Evolutionary conservation across 129 eudicot genomes (phyloP), one percentile per base, ranked within the genome.

Genomic region (Calendula officinalis): DNA sequence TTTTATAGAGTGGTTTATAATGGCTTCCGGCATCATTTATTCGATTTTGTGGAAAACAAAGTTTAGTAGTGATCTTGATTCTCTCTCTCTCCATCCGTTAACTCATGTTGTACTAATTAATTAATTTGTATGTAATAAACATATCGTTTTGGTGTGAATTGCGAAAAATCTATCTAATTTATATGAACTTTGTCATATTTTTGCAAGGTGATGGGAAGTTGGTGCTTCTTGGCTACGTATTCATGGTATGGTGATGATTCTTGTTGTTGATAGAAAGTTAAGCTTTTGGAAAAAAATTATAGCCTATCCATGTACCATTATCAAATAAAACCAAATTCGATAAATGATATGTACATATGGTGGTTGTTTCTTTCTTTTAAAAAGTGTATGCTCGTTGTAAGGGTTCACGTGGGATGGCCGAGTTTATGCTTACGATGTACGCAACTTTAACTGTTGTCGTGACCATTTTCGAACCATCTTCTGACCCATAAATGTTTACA

Each of bases 211-310:
- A 47, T 47, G 50, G 56, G 46, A 69, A 59, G 8, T 37, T 58
- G 9, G 59, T 70, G 75, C 75, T 70, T 70, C 47, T 68, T 57
- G 67, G 74, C 75, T 36, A 70, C 59, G 75, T 38, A 48, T 70
- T 5, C 75, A 37, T 47, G 13, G 38, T 57, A 58, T 35, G 54
- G 59, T 39, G 52, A 52, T 38, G 35, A 48, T 53, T 54, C 32
- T 54, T 13, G 53, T 54, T 53, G 48, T 56, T 17, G 58, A 68
- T 56, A 17, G 13, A 68, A 56, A 68, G 74, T 45, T 46, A 48
- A 60, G 52, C 51, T 59, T 70, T 47, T 69, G 59, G 14, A 70
- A 47, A 70, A 60, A 49, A 37, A 47, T 51, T 48, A 67, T 59
- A 46, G 58, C 47, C 22, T 54, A 57, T 68, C 36, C 32, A 12